Evolutionary conservation across 129 eudicot species (phyloP).

Genomic region (sunflower (Helianthus annuus)): DNA sequence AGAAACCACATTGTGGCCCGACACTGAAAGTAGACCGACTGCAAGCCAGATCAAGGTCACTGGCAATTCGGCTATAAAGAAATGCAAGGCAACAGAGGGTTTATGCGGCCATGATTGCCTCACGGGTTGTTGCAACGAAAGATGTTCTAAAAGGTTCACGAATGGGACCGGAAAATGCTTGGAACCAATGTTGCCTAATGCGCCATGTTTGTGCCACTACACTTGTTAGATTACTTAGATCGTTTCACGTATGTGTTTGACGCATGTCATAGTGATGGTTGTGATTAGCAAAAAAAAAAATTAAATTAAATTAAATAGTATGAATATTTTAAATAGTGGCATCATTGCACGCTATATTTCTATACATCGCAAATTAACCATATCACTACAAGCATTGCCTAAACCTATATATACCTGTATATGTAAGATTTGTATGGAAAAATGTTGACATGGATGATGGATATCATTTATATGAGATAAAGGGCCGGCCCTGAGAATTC

Average conservation of each 20-base stretch:
- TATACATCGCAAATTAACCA: too few species aligned
- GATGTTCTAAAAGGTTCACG: constrained; percentile 27
- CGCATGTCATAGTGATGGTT: too few species aligned
- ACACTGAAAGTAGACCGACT: not conserved
- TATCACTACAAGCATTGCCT: too few species aligned
- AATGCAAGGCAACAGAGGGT: constrained; percentile 17
- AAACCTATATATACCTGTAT: too few species aligned
- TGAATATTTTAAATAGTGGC: too few species aligned
- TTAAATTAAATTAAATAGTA: too few species aligned
- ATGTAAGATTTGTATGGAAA: too few species aligned
- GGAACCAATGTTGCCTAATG: constrained; percentile 28
- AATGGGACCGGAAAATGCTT: constrained; percentile 25
- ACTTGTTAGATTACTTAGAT: constrained; percentile 11
- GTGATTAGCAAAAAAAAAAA: too few species aligned
- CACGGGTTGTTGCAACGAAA: constrained; percentile 27
- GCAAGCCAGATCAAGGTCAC: not conserved
- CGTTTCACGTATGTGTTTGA: not conserved
- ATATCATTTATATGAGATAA: too few species aligned
- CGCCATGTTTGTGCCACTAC: constrained; percentile 34
- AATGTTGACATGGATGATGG: too few species aligned
- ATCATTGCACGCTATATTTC: too few species aligned
- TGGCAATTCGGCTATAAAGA: constrained; percentile 3
- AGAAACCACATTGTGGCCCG: not conserved
- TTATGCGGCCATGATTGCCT: constrained; percentile 21
- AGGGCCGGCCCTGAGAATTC: too few species aligned